phyloP scores from a whole-genome alignment of 495 filamentous ascomycete species.

The Cercophora samala region DNA sequence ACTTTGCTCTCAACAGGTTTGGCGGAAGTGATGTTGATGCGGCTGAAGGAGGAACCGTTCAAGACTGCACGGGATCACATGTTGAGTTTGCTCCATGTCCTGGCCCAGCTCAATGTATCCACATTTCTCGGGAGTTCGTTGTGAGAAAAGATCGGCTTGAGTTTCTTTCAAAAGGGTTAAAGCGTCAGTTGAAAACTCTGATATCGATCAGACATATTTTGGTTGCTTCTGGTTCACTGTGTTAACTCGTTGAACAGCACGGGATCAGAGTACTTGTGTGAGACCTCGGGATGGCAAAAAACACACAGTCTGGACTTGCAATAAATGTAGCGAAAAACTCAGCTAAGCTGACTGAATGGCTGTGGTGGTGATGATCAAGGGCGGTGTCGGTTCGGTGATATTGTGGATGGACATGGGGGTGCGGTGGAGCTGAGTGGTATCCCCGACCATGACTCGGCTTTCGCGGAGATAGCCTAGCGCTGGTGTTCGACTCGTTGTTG shows the following conservation, averaged over 20 bases:
- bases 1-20: too few species aligned
- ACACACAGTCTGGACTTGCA: not conserved
- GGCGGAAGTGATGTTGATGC: too few species aligned
- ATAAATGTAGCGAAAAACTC: not conserved
- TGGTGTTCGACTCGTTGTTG: not conserved
- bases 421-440: slow-evolving; percentile 8
- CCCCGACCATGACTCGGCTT: slow-evolving; percentile 21
- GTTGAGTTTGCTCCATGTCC: too few species aligned
- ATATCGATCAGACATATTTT: not conserved
- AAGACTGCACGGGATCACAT: too few species aligned
- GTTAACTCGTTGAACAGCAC: not conserved
- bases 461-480: not conserved
- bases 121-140: too few species aligned
- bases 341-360: not conserved
- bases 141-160: too few species aligned
- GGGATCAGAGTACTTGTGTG: too few species aligned
- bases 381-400: slow-evolving; percentile 19
- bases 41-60: too few species aligned
- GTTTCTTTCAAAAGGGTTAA: too few species aligned
- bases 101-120: too few species aligned
- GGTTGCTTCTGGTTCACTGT: not conserved
- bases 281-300: not conserved
- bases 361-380: not conserved
- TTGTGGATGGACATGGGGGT: slow-evolving; percentile 27
- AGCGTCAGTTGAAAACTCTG: too few species aligned